Percentiles rank a stretch among this genome's conserved stretches.
phyloP scores from a whole-genome alignment of 352 stramenopile genomes.

The Thraustotheca clavata region DNA sequence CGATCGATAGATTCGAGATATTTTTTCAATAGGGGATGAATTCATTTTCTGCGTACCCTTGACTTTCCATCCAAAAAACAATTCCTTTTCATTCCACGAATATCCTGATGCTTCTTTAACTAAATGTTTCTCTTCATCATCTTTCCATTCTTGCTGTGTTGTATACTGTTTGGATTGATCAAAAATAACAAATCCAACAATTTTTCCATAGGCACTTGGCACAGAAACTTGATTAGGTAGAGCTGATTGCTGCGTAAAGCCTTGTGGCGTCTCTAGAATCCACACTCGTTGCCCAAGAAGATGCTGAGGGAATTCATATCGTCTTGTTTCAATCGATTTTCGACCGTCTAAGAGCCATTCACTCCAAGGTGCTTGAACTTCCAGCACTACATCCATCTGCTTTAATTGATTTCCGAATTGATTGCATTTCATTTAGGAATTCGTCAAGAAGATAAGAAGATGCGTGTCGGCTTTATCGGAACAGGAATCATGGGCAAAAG shows the following conservation, averaged over 20 bases:
- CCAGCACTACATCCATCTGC: constrained; percentile 25
- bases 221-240: constrained; percentile 1
- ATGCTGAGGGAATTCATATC: constrained; percentile 12
- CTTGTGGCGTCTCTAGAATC: constrained; percentile 4
- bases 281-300: constrained; percentile 10
- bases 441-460: background rate
- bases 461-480: constrained; percentile 76
- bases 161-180: background rate
- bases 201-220: background rate
- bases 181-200: constrained; percentile 1
- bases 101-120: constrained; percentile 1
- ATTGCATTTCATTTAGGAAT: background rate
- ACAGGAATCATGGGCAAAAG: constrained; percentile 83
- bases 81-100: background rate
- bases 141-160: constrained; percentile 2
- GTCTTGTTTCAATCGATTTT: constrained; percentile 15
- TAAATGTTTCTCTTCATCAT: background rate
- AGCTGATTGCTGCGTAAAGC: background rate
- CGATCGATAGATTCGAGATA: constrained; percentile 15
- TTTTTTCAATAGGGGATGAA: background rate
- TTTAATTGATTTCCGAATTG: background rate
- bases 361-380: constrained; percentile 11
- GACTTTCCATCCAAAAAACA: constrained; percentile 6
- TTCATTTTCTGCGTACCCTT: background rate
- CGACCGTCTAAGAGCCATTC: constrained; percentile 2